Evolutionary conservation across 345 rosid genomes (phyloP).

Genomic region (Firmiana major): DNA sequence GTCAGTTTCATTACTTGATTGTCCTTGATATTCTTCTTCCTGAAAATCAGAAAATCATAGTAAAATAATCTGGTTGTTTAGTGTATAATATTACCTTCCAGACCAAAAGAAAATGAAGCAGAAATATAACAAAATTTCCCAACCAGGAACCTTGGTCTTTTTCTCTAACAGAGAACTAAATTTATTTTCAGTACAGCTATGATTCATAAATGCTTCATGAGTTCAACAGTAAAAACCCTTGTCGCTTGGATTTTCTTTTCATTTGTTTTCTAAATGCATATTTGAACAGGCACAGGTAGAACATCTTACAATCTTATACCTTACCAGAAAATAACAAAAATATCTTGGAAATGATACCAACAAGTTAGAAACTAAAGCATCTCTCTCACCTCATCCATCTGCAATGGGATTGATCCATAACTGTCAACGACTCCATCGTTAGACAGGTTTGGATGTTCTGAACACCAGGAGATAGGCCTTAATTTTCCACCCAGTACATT

Average conservation of each 20-base stretch:
- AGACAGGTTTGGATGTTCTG: constrained; percentile 37
- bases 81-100: not conserved
- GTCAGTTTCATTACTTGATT: constrained; percentile 28
- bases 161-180: not conserved
- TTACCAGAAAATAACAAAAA: not conserved
- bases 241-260: not conserved
- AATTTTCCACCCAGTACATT: constrained; percentile 33
- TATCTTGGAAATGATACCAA: constrained; percentile 6
- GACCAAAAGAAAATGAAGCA: constrained; percentile 1
- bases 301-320: not conserved
- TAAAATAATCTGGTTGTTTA: not conserved
- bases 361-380: constrained; percentile 15
- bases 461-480: constrained; percentile 22
- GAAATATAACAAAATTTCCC: not conserved
- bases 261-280: not conserved
- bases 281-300: not conserved
- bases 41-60: constrained; percentile 26
- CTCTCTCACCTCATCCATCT: constrained; percentile 48
- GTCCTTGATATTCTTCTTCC: constrained; percentile 41
- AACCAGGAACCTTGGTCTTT: not conserved
- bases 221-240: not conserved
- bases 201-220: not conserved
- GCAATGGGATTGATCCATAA: constrained; percentile 22
- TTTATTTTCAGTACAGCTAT: not conserved
- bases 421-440: constrained; percentile 35